Percentiles rank a stretch among this genome's conserved stretches.
phyloP scores from a whole-genome alignment of 2,329 filamentous ascomycete species.

The Alternaria brassicicola region DNA sequence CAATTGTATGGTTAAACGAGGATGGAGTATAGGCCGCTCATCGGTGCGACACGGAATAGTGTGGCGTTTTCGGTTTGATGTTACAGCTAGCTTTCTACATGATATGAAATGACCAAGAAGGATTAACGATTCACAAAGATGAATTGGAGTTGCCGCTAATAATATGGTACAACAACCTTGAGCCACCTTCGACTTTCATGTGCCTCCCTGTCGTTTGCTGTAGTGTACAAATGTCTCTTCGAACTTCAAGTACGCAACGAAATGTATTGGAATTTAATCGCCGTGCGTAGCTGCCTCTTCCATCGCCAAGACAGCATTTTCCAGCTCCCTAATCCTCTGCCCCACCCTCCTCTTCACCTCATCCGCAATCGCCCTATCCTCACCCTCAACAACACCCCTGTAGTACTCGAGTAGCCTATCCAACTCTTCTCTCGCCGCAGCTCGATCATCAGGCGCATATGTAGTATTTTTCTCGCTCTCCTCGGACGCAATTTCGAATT shows the following conservation, averaged over 20 bases:
- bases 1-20: not conserved
- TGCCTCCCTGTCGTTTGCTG: not conserved
- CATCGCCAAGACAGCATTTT: slow-evolving; percentile 58
- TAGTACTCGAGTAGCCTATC: slow-evolving; percentile 57
- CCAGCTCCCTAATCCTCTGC: slow-evolving; percentile 59
- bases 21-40: not conserved
- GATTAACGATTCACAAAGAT: not conserved
- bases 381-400: slow-evolving; percentile 49
- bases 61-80: not conserved
- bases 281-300: slow-evolving; percentile 59
- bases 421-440: slow-evolving; percentile 60
- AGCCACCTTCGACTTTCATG: not conserved
- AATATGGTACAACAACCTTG: not conserved
- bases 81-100: not conserved
- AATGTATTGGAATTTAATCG: slow-evolving; percentile 43
- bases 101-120: not conserved
- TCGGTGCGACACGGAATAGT: not conserved
- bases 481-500: slow-evolving; percentile 59
- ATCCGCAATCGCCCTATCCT: slow-evolving; percentile 52
- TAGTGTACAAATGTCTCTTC: not conserved
- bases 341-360: slow-evolving; percentile 60
- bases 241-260: not conserved
- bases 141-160: not conserved
- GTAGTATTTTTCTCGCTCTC: slow-evolving; percentile 61
- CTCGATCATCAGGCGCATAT: slow-evolving; percentile 61